A percentile compares a stretch with the other conserved stretches of the same genome.
Conservation (phyloP, 2,329 filamentous ascomycete species). For the Trichoderma asperellum region DNA sequence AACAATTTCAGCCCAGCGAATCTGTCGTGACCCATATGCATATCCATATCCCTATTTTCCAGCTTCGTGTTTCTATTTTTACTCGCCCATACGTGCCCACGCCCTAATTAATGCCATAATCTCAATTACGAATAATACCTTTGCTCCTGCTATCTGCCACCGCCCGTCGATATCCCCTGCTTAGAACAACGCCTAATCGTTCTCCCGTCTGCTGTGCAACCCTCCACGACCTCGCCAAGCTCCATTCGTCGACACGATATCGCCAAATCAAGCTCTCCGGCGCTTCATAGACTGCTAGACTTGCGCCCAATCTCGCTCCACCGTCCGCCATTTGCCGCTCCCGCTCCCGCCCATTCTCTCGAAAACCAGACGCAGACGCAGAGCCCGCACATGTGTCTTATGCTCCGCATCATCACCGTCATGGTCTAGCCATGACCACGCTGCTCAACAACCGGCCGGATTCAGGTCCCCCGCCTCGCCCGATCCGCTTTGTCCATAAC, state of each 20-base stretch:
- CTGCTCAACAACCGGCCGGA: conserved; percentile 49
- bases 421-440: conserved; percentile 53
- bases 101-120: background rate
- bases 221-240: background rate
- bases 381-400: conserved; percentile 18
- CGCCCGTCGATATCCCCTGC: background rate
- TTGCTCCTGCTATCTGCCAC: background rate
- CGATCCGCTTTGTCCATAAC: conserved; percentile 80
- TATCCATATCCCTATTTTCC: background rate
- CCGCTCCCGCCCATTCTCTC: background rate
- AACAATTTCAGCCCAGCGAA: conserved; percentile 20
- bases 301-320: background rate
- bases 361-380: background rate
- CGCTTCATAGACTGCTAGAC: background rate
- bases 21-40: background rate
- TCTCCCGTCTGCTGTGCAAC: conserved; percentile 11
- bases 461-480: conserved; percentile 52
- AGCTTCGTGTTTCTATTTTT: background rate
- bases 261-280: background rate
- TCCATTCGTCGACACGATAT: background rate
- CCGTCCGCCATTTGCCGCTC: background rate
- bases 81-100: background rate
- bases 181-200: background rate
- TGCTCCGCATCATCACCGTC: conserved; percentile 35
- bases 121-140: background rate